Base-by-base conservation (phyloP, 768 basidiomycete species). In the Phanerodontia chrysosporium region DNA sequence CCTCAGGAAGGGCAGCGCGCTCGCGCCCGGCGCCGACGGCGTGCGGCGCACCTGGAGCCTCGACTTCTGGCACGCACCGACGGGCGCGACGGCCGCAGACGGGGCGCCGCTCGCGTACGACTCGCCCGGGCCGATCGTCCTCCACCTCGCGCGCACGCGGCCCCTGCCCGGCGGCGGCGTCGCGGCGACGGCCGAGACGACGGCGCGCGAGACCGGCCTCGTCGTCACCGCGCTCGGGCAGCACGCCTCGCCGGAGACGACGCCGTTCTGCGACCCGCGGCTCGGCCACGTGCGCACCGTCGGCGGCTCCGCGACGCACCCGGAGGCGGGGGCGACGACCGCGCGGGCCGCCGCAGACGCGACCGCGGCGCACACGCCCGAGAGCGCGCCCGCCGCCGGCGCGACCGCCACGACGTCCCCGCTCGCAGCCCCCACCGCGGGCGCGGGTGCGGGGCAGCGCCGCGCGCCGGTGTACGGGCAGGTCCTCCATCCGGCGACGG, bases 171-270 rank as follows among this genome's bases (percentile, higher is more conserved):
- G 10, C 7, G 30, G 32, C 49, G 30, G 30, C 28, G 49, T 51
- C 29, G 30, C 2, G 49, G 4, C 29, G 29, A 51, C 49, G n/a
- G 29, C 13, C 13, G 49, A 51, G 9, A 51, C 28, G 3, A 36
- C 36, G 16, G 25, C 36, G 10, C 69, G 83, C 8, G 61, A 70
- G 24, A 93, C 95, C 2, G 89, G 88, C 60, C 80, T 96, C 59
- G 87, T 97, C 21, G 77, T 97, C 32, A 90, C 92, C 24, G 91
- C 91, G 16, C 82, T 98, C 13, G 96, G 96, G 22, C 95, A 97
- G 74, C 83, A 83, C 56, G 80, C 79, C 0, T 91, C 92, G 51
- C 84, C 87, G 49, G 35, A 39, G 52, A 74, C 70, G 12, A 73
- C 67, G 35, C 74, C 77, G 29, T 95, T 80, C 75, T 86, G 80